Conservation (phyloP, 176 grass and related monocot species). For the Guadua angustifolia region DNA sequence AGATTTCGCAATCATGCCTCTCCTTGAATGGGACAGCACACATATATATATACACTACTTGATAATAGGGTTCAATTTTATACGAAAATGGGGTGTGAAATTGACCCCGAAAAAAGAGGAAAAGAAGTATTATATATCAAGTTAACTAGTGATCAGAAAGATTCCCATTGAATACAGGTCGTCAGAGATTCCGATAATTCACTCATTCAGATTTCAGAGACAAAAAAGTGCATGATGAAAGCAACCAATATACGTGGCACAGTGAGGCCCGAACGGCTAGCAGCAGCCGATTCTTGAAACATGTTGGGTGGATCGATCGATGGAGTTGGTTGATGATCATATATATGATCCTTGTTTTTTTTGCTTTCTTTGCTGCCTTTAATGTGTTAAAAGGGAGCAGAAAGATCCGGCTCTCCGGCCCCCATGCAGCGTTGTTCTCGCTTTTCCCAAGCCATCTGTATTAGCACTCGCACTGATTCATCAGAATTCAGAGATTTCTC, state of each 20-base stretch:
- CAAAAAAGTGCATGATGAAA: neutral
- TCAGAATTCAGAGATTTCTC: neutral
- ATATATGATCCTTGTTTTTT: neutral
- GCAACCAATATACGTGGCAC: neutral
- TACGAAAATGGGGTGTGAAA: neutral
- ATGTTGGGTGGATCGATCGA: neutral
- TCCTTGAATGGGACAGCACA: constrained; percentile 20
- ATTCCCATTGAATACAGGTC: neutral
- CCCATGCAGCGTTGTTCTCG: constrained; percentile 31
- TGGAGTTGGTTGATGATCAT: neutral
- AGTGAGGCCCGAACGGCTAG: neutral
- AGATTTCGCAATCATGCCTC: constrained; percentile 23
- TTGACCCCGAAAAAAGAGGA: too few relatives aligned
- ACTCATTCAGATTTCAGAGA: neutral
- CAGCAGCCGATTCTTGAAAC: neutral
- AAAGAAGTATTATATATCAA: neutral
- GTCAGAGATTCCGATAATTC: constrained; percentile 15
- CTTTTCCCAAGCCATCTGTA: constrained; percentile 38
- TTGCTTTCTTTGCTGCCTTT: neutral
- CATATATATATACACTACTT: neutral
- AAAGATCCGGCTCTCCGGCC: neutral
- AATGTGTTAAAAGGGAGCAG: neutral
- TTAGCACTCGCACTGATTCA: neutral
- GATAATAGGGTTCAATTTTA: neutral
- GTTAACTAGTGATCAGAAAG: neutral